Evolutionary conservation across 2,329 filamentous ascomycete genomes (phyloP), one percentile per base, ranked within the genome.

Genomic region (Sarocladiaceae sp.): DNA sequence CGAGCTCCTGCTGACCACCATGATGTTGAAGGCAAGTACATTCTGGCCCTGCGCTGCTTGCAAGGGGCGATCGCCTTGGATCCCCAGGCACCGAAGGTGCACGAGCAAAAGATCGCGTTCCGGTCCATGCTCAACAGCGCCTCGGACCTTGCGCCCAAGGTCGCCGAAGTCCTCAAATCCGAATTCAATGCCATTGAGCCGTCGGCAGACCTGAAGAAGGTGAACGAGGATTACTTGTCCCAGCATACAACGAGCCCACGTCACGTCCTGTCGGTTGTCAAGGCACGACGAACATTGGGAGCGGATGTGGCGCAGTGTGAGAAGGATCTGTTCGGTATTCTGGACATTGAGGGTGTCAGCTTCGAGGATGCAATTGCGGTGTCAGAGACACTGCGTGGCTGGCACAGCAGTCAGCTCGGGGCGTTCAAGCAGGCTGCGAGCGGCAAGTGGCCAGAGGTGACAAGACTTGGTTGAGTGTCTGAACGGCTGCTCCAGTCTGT

Each of bases 41-140:
- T 95, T 33, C 83, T 95, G 48, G 91, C 93, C 1, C 74, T 96
- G 47, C 86, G 88, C 57, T 95, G 88, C 63, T 76, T 98, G 44
- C 79, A 86, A 40, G 82, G 86, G 15, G 82, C 88, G 21, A 68
- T 80, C 45, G 71, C 74, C 3, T 70, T 96, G 26, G 82, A 93
- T 50, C 63, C 81, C 3, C 71, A 80, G 35, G 74, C 89, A 56
- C 76, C 86, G 10, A 80, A 75, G 50, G 75, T 91, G n/a, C 82
- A 90, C 58, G 80, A 88, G 56, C 87, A 93, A 60, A 72, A 76
- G 23, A 69, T 83, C 33, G 76, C 79, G 46, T 83, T 96, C 67
- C 80, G 79, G 50, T 73, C 81, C 53, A 70, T 76, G 26, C 63
- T 85, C 41, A 73, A 75, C 50, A 65, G 68, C 4, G 74, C 73